Base-by-base conservation (phyloP, 805 yeast species). In the Ogataea henricii region DNA sequence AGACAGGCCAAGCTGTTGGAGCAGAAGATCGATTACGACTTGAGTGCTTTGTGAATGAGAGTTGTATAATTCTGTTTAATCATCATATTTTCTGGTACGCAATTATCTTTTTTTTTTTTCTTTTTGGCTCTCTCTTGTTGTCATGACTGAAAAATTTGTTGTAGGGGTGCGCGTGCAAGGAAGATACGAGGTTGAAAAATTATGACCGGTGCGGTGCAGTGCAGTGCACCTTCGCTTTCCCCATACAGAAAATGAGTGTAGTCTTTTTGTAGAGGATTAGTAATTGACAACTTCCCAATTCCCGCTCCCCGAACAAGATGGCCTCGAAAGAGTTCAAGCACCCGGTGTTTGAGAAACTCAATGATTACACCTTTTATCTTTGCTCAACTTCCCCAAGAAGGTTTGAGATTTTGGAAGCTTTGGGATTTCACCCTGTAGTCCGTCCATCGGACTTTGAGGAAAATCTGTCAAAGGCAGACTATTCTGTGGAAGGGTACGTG, bases 331-430 rank as follows among this genome's bases (percentile, higher is more conserved):
- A 59, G 12, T 58, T 69, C 38, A 47, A 58, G 1, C 68, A 68
- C 49, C 68, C 74, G 9, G 55, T 72, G 4, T 67, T 62, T 49
- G 52, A 59, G 1, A 58, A 55, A 35, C 37, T 68, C 7, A 10
- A 44, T 4, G 39, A 47, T 34, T 59, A 58, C 41, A 40, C 53
- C 3, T 69, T 91, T 21, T 70, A 89, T 4, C 73, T 92, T 6
- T 97, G 96, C 0, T 89, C 96, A 2, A 77, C 87, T 1, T 91
- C 97, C 0, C 92, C 95, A 2, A 74, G 97, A 50, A 70, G 99
- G 48, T 67, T 71, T 45, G 88, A 87, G 47, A 85, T 94, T n/a
- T 59, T 94, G 23, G 59, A 65, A 4, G 81, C 85, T 55, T 64
- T 86, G 63, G 84, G 84, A 0, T 65, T 86, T 30, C 41, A 62